These are phyloP conservation scores for Schrenkiella parvula DNA, from an alignment of 345 rosid species.

Conservation along the genomic window DNA sequence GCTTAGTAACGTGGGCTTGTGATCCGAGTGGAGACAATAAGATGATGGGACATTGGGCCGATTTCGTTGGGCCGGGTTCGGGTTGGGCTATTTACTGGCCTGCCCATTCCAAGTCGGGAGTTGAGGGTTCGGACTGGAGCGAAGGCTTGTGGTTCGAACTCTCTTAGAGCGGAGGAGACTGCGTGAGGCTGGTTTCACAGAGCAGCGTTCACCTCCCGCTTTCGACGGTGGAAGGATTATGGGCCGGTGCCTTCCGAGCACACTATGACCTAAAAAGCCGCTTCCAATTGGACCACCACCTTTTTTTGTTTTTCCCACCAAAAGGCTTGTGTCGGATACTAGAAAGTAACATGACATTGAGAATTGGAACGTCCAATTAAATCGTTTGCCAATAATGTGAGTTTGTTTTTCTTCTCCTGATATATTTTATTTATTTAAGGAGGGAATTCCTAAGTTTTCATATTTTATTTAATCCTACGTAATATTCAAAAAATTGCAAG, in stretches of 20 bases:
- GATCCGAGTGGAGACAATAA: background rate
- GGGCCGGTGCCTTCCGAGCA: background rate
- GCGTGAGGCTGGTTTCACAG: slow-evolving; percentile 46
- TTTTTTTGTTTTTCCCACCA: too few species aligned
- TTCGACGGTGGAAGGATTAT: slow-evolving; percentile 36
- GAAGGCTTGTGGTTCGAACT: slow-evolving; percentile 6
- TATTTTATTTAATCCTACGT: too few species aligned
- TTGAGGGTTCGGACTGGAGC: background rate
- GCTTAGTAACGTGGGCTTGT: too few species aligned
- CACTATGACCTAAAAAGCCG: background rate
- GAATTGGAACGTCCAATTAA: too few species aligned
- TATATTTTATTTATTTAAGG: too few species aligned
- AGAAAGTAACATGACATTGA: too few species aligned
- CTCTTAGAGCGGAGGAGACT: slow-evolving; percentile 24
- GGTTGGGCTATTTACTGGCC: background rate
- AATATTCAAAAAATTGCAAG: too few species aligned
- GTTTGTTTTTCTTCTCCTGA: too few species aligned
- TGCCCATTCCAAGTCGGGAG: slow-evolving; percentile 42
- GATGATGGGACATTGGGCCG: background rate
- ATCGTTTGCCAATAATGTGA: too few species aligned
- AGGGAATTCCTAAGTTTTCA: too few species aligned
- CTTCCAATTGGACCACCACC: background rate
- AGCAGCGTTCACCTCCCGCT: slow-evolving; percentile 18
- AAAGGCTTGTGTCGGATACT: too few species aligned
- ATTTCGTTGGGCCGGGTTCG: background rate